Evolutionary conservation across 345 rosid genomes (phyloP).

Genomic region (Gossypium anomalum): DNA sequence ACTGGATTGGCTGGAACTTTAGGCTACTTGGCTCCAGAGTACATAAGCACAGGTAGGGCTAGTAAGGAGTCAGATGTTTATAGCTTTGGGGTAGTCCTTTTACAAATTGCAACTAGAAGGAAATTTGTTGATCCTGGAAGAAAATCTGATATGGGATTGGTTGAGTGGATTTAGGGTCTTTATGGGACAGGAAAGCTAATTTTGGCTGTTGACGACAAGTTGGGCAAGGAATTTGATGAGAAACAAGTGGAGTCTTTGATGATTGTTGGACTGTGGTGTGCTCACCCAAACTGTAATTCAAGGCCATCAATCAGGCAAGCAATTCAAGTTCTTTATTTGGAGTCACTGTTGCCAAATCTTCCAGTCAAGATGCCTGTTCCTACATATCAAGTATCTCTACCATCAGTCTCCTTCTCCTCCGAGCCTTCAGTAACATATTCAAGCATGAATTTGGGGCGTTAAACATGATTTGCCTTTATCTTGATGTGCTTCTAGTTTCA

Average conservation of each 20-base stretch:
- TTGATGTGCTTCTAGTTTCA: not conserved
- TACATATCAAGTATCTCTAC: constrained; percentile 25
- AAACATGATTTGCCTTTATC: not conserved
- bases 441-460: constrained; percentile 23
- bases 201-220: constrained; percentile 31
- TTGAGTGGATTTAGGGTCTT: constrained; percentile 50
- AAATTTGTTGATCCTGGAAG: constrained; percentile 29
- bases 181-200: constrained; percentile 29
- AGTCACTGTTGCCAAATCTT: constrained; percentile 39
- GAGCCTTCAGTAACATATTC: constrained; percentile 30
- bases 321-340: constrained; percentile 43
- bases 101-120: constrained; percentile 43
- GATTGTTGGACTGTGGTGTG: constrained; percentile 56
- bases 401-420: constrained; percentile 21
- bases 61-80: constrained; percentile 46
- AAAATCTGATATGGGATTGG: constrained; percentile 26
- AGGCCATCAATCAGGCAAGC: constrained; percentile 55
- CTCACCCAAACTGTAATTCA: constrained; percentile 41
- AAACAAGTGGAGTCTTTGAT: constrained; percentile 38
- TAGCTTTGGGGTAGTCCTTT: constrained; percentile 40
- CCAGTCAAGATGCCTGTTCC: constrained; percentile 43
- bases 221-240: constrained; percentile 29
- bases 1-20: constrained; percentile 49
- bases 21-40: constrained; percentile 55
- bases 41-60: constrained; percentile 41